Evolutionary conservation across 768 basidiomycete genomes (phyloP), one percentile per base, ranked within the genome.

Genomic region (Chalciporus sphaerocephalus): DNA sequence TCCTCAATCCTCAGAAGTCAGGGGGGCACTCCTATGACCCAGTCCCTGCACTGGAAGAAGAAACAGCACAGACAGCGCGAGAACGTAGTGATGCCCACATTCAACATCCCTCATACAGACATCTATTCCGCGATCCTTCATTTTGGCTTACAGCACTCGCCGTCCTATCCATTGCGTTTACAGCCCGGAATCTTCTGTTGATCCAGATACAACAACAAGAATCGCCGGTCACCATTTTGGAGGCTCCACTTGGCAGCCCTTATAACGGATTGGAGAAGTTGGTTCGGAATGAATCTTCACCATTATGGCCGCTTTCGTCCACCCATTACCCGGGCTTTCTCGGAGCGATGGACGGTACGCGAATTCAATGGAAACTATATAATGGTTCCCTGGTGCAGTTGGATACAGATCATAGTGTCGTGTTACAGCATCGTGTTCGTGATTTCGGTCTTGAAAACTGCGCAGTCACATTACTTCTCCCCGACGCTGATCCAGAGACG

Each of bases 271-370:
- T 62, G 20, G 59, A 56, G 28, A 59, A 38, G 37, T 42, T 60
- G 6, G n/a, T 45, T 15, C 57, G 59, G 12, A 60, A 60, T n/a
- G 50, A 47, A 17, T 59, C 60, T n/a, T 62, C 59, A 5, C 57
- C 57, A 13, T 59, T 42, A 13, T 60, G 59, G 60, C 59, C 59
- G 5, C 49, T 60, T 27, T 47, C 47, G 4, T 54, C 56, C n/a
- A 56, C 12, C 11, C 49, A 50, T 44, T 42, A 52, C n/a, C 54
- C 54, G 3, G 57, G 62, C 43, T 60, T 62, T 30, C 12, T 58
- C 5, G 56, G 47, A 16, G 39, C 50, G 2, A 54, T 50, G 6
- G 54, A 54, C 13, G 51, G 33, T 4, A 3, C 33, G 4, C 8
- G 39, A 15, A 11, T 60, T 25, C 34, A 52, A 23, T 51, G 44